Evolutionary conservation across 495 filamentous ascomycete genomes (phyloP), one percentile per base, ranked within the genome.

Genomic region (Talaromyces liani): DNA sequence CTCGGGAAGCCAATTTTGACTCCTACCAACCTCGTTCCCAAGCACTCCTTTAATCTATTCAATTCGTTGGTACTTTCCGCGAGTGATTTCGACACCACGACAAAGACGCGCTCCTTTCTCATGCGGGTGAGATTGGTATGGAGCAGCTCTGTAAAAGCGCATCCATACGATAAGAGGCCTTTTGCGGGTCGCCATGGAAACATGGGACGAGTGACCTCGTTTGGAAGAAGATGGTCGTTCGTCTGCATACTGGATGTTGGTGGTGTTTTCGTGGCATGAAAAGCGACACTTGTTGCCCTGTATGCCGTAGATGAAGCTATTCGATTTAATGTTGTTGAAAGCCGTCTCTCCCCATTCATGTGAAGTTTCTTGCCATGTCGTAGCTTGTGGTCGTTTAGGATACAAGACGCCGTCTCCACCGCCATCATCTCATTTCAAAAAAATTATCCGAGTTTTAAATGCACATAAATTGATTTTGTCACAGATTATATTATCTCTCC

Each of bases 171-270:
- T 10, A 58, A 58, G 55, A 58, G 55, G 5, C 55, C 55, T 58
- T 33, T 58, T 58, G n/a, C 27, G 27, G 55, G 55, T 58, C 55
- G 55, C 55, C 55, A 58, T 58, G 55, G 27, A 33, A 58, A 58
- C 55, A 58, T 58, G 55, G 55, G 55, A 58, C 55, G 55, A 58
- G 55, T 58, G 29, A 31, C 55, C 27, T 58, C 55, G 55, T 58
- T 58, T 33, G 55, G 55, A 58, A 4, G 6, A 31, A 4, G 6
- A 31, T 58, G 24, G 8, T 58, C 24, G 12, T 9, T 58, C 27
- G 55, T 16, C 12, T 9, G 55, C 55, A 58, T 27, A 27, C 27
- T 58, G 10, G 27, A 31, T 24, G 22, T 33, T 33, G 12, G 55
- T 31, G 27, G 6, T 31, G 55, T 58, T 29, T 29, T 58, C 27